Conservation (phyloP, 768 basidiomycete genomes). For the Hortiboletus flavorubellus region DNA sequence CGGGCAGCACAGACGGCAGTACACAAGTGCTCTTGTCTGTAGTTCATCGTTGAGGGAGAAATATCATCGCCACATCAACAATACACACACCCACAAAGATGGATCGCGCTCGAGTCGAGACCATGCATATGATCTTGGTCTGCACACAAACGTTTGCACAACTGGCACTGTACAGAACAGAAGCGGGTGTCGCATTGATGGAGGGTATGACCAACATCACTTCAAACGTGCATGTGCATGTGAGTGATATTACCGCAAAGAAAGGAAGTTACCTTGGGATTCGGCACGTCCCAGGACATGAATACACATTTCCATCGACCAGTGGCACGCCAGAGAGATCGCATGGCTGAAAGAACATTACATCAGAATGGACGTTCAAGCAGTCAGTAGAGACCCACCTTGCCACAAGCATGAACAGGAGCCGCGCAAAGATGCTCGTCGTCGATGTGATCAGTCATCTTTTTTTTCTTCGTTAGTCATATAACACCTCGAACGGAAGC, state of each 20-base stretch:
- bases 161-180: slow-evolving; percentile 52
- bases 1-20: slow-evolving; percentile 36
- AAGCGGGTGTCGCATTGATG: slow-evolving; percentile 51
- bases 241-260: background rate
- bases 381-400: slow-evolving; percentile 30
- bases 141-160: slow-evolving; percentile 55
- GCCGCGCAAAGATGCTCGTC: slow-evolving; percentile 54
- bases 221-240: slow-evolving; percentile 18
- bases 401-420: slow-evolving; percentile 51
- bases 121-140: slow-evolving; percentile 51
- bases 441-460: slow-evolving; percentile 49
- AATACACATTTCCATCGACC: slow-evolving; percentile 30
- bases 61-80: background rate
- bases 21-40: slow-evolving; percentile 56
- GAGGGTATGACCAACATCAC: slow-evolving; percentile 41
- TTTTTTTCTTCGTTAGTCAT: background rate
- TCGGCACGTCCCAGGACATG: slow-evolving; percentile 42
- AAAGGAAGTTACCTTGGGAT: slow-evolving; percentile 36
- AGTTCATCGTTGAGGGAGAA: background rate
- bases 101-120: slow-evolving; percentile 36
- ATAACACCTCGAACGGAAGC: background rate
- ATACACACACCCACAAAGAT: slow-evolving; percentile 53
- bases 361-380: background rate
- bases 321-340: slow-evolving; percentile 32
- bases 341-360: slow-evolving; percentile 36